Evolutionary conservation across 345 rosid genomes (phyloP), one percentile per base, ranked within the genome.

Genomic region (Boechera retrofracta): DNA sequence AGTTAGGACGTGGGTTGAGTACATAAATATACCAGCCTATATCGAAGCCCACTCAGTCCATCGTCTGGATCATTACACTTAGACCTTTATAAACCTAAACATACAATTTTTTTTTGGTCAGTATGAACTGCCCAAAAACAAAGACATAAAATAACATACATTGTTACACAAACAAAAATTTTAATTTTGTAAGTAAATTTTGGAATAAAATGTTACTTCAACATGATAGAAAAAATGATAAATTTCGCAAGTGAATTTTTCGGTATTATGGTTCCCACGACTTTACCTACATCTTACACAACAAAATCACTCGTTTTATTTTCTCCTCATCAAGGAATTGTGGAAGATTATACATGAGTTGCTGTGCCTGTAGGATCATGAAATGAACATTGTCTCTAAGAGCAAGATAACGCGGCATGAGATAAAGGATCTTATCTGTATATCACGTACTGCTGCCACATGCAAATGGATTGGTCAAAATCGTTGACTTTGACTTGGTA

Each of bases 381-480:
- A 49, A 16, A 49, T 49, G 26, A 51, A 18, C 29, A 9, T 21
- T 18, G 5, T 51, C 29, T 51, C 5, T 51, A 21, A 21, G 12
- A 52, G 0, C 29, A 52, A 52, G 56, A 8, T 52, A 21, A 52
- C 29, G 56, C 56, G 56, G 56, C 56, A 21, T 9, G 5, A 4
- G 29, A 21, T 10, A 52, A 2, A 41, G 28, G 1, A 9, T 52
- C 18, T 21, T 9, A 10, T 44, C 16, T 44, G 16, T 44, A 13
- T 44, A 13, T 44, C 56, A 52, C 31, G 28, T 26, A 54, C 29
- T 55, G 60, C 18, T 44, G 16, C 18, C 62, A 57, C 62, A 57
- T 57, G 62, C 62, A 57, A 32, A 57, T 32, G 41, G 62, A 57
- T 57, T 35, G 11, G 18, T 31, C 24, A 32, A 57, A 32, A 57